phyloP scores from a whole-genome alignment of 2,329 filamentous ascomycete species.

The Fusarium succisae region DNA sequence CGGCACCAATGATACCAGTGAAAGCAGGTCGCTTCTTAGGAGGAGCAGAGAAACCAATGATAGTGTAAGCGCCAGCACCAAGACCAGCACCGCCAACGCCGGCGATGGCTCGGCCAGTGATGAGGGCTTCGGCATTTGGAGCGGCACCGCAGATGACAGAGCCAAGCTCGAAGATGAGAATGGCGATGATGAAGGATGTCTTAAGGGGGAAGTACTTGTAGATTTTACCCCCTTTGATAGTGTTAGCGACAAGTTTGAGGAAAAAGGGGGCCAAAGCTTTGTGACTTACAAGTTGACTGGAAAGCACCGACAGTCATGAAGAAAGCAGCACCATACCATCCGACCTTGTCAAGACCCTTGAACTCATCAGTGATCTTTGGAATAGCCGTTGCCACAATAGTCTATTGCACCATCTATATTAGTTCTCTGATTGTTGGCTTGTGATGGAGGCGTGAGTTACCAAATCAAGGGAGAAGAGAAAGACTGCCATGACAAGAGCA shows the following conservation, averaged over 20 bases:
- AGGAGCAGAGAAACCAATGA: slow-evolving; percentile 56
- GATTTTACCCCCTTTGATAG: slow-evolving; percentile 54
- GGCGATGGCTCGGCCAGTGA: slow-evolving; percentile 62
- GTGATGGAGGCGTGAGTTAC: slow-evolving; percentile 39
- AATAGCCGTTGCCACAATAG: slow-evolving; percentile 66
- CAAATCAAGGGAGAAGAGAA: slow-evolving; percentile 61
- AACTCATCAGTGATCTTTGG: slow-evolving; percentile 65
- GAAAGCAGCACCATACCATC: slow-evolving; percentile 68
- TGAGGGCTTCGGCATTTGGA: slow-evolving; percentile 58
- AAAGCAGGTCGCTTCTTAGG: slow-evolving; percentile 49
- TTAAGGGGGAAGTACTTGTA: slow-evolving; percentile 64
- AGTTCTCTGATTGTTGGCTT: neutral
- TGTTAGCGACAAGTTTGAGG: slow-evolving; percentile 25
- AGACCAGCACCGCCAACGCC: slow-evolving; percentile 60
- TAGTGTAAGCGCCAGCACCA: slow-evolving; percentile 59
- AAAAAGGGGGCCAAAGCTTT: slow-evolving; percentile 10
- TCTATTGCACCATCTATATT: slow-evolving; percentile 45
- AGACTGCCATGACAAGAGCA: slow-evolving; percentile 58
- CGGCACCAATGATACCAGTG: slow-evolving; percentile 51
- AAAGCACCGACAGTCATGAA: slow-evolving; percentile 59
- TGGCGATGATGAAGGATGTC: slow-evolving; percentile 57
- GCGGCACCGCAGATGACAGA: slow-evolving; percentile 60
- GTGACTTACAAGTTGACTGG: slow-evolving; percentile 53
- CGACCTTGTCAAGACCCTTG: slow-evolving; percentile 60
- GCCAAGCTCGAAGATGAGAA: slow-evolving; percentile 65